Conservation (phyloP, 192 early-diverging fungal species). For the Umbelopsis sp. region DNA sequence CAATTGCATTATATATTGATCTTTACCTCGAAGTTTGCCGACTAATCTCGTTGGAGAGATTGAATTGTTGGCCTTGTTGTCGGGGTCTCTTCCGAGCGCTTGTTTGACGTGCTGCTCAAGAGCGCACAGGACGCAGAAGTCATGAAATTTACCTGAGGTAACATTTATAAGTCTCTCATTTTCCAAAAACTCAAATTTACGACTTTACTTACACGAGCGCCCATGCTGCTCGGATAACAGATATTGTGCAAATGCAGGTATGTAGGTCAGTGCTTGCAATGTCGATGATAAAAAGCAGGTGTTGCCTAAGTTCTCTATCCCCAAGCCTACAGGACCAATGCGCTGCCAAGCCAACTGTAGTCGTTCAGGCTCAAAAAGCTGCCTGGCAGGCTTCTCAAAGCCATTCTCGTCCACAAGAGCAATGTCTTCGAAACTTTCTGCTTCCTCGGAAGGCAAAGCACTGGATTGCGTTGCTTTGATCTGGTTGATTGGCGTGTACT, state of each 20-base stretch:
- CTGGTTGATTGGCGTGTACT: slow-evolving; percentile 36
- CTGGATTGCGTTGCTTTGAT: neutral
- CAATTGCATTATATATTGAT: neutral
- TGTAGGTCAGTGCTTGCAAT: slow-evolving; percentile 77
- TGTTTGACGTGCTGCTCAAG: slow-evolving; percentile 72
- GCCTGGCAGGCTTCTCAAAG: slow-evolving; percentile 56
- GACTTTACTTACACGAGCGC: slow-evolving; percentile 53
- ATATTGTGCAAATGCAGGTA: slow-evolving; percentile 71
- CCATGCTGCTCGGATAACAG: slow-evolving; percentile 66
- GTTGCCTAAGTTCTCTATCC: slow-evolving; percentile 72
- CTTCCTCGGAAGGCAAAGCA: neutral
- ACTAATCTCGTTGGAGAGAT: slow-evolving; percentile 57
- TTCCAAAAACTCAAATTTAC: neutral
- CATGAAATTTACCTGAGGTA: slow-evolving; percentile 41
- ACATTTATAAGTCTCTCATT: neutral
- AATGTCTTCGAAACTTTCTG: neutral
- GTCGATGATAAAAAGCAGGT: slow-evolving; percentile 79
- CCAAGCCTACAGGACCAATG: slow-evolving; percentile 67
- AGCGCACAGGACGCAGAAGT: slow-evolving; percentile 78
- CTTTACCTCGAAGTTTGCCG: slow-evolving; percentile 48
- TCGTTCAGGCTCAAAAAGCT: slow-evolving; percentile 63
- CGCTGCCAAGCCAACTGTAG: slow-evolving; percentile 61
- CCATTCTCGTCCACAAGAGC: slow-evolving; percentile 61
- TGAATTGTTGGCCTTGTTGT: slow-evolving; percentile 50
- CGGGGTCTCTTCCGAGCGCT: slow-evolving; percentile 52